Percentiles rank a stretch among this genome's conserved stretches.
Evolutionary conservation across 2,329 filamentous ascomycete species (phyloP).

Genomic region (Nothophaeocryptopus gaeumannii): DNA sequence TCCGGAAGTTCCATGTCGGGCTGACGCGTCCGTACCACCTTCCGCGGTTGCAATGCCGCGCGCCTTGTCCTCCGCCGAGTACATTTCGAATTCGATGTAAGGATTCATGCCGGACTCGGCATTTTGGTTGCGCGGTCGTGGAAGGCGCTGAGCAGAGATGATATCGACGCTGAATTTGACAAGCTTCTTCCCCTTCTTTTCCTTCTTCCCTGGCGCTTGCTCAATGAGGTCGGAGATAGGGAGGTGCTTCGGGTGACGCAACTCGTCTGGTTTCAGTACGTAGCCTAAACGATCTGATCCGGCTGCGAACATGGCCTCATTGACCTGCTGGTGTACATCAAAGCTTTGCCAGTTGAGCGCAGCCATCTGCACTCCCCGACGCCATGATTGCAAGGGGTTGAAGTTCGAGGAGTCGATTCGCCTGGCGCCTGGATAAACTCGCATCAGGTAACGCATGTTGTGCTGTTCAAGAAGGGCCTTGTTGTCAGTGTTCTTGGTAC

Average conservation of each 20-base stretch:
- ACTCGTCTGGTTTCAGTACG: constrained; percentile 84
- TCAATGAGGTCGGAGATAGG: constrained; percentile 53
- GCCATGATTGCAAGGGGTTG: constrained; percentile 90
- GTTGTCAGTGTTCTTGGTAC: constrained; percentile 68
- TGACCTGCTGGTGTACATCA: constrained; percentile 91
- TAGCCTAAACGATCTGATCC: constrained; percentile 85
- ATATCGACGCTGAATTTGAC: constrained; percentile 84
- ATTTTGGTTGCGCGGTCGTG: constrained; percentile 72
- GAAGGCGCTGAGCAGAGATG: constrained; percentile 91
- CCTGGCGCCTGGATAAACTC: constrained; percentile 83
- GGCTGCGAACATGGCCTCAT: constrained; percentile 95
- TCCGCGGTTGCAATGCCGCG: constrained; percentile 67
- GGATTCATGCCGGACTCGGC: constrained; percentile 77
- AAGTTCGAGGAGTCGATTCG: constrained; percentile 90
- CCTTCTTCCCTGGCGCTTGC: constrained; percentile 50
- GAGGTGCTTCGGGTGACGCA: constrained; percentile 64
- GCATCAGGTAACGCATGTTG: constrained; percentile 88
- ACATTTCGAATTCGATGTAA: constrained; percentile 92
- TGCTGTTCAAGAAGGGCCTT: constrained; percentile 81
- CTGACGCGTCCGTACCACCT: constrained; percentile 63
- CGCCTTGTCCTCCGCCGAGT: constrained; percentile 87
- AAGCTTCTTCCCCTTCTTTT: constrained; percentile 73
- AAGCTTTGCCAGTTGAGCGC: constrained; percentile 98
- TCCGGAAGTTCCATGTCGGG: constrained; percentile 62
- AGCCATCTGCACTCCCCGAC: constrained; percentile 94